phyloP scores from a whole-genome alignment of 148 eudicot species.

The Arbutus unedo region DNA sequence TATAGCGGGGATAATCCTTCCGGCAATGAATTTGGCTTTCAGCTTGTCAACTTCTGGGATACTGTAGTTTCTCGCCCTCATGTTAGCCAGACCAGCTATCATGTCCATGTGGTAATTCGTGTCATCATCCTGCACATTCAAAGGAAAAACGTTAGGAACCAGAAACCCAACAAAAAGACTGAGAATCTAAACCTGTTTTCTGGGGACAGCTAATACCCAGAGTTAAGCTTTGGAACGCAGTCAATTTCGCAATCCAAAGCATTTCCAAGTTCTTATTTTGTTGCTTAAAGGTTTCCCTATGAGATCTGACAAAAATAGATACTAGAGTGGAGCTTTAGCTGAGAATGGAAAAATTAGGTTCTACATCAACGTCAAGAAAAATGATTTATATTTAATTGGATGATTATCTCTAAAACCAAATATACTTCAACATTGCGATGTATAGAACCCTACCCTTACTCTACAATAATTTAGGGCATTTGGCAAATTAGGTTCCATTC shows the following conservation, averaged over 20 bases:
- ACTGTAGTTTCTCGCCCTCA: constrained; percentile 91
- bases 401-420: neutral
- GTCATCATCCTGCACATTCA: constrained; percentile 70
- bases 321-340: neutral
- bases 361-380: neutral
- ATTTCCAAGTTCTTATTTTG: neutral
- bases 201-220: neutral
- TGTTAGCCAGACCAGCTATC: constrained; percentile 78
- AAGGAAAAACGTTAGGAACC: neutral
- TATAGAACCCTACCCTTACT: neutral
- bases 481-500: neutral
- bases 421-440: neutral
- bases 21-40: constrained; percentile 88
- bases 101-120: constrained; percentile 91
- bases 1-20: constrained; percentile 91
- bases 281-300: neutral
- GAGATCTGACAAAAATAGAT: neutral
- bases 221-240: neutral
- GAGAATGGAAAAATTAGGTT: neutral
- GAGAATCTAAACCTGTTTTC: neutral
- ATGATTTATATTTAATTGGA: neutral
- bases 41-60: constrained; percentile 92
- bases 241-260: neutral
- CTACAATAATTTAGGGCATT: neutral
- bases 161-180: neutral